These are phyloP conservation scores for Botrytis medusae DNA, from an alignment of 2,329 filamentous ascomycete genomes.

Conservation along the genomic window DNA sequence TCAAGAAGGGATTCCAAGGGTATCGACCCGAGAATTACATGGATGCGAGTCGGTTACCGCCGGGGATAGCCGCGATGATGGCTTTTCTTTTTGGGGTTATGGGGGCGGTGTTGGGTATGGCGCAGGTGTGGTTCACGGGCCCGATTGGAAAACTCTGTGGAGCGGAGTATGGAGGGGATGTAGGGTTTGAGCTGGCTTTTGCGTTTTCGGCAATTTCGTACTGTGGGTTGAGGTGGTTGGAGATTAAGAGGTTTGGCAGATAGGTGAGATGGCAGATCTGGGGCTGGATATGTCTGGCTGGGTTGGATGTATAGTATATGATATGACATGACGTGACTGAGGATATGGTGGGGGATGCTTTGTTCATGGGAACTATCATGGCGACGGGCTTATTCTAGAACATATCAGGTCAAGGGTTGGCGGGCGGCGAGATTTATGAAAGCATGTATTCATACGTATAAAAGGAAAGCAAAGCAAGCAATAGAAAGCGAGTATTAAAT, in stretches of 20 bases:
- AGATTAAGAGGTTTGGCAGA: slow-evolving; percentile 45
- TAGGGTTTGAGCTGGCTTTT: slow-evolving; percentile 67
- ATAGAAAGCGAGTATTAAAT: not conserved
- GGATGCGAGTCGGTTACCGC: slow-evolving; percentile 56
- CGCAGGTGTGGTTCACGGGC: slow-evolving; percentile 67
- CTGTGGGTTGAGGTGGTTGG: slow-evolving; percentile 44
- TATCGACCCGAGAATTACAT: slow-evolving; percentile 62
- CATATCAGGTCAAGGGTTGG: not conserved
- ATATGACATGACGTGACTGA: not conserved
- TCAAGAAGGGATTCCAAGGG: slow-evolving; percentile 59
- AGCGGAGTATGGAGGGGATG: slow-evolving; percentile 49
- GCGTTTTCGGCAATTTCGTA: slow-evolving; percentile 57
- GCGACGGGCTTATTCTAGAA: not conserved
- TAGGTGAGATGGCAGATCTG: slow-evolving; percentile 30
- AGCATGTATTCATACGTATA: not conserved
- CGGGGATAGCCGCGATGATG: slow-evolving; percentile 60
- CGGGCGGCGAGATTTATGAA: not conserved
- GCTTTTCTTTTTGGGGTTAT: slow-evolving; percentile 64
- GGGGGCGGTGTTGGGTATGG: slow-evolving; percentile 69
- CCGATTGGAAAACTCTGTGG: slow-evolving; percentile 56
- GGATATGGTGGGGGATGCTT: not conserved
- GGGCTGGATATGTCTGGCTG: not conserved
- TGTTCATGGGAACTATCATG: not conserved
- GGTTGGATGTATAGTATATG: not conserved
- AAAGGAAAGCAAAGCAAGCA: not conserved